Conservation (phyloP, 306 rosid genomes). For the Pyrus pyrifolia region DNA sequence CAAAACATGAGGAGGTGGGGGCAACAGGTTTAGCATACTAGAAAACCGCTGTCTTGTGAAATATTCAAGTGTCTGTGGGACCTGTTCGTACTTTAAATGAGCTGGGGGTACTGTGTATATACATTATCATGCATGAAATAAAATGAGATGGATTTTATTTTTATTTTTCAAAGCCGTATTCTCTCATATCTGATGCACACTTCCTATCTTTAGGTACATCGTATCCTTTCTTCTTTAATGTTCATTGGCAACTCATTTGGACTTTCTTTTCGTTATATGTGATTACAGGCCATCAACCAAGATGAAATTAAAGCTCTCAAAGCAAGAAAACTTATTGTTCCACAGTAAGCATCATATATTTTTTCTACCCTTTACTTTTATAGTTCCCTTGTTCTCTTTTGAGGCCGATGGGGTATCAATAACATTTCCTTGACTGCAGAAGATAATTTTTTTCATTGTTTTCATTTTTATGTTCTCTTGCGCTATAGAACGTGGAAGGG, state of each 20-base stretch:
- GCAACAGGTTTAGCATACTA: background rate
- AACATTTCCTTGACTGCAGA: background rate
- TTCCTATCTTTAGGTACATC: background rate
- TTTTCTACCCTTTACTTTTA: background rate
- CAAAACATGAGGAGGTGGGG: background rate
- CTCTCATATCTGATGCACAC: background rate
- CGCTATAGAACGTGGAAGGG: slow-evolving; percentile 67
- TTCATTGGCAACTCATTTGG: slow-evolving; percentile 12
- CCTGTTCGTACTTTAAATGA: background rate
- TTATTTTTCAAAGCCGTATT: background rate
- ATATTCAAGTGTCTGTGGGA: background rate
- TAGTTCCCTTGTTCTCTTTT: background rate
- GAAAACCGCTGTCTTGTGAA: background rate
- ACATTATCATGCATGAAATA: background rate
- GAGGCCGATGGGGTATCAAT: background rate
- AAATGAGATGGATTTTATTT: background rate
- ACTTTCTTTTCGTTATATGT: slow-evolving; percentile 10
- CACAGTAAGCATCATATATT: slow-evolving; percentile 42
- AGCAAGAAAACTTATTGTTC: slow-evolving; percentile 61
- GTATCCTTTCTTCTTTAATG: background rate
- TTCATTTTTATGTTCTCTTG: background rate
- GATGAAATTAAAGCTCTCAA: slow-evolving; percentile 70
- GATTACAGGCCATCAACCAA: slow-evolving; percentile 46
- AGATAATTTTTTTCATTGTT: background rate
- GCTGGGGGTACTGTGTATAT: background rate